Evolutionary conservation across 108 stramenopile genomes (phyloP), one percentile per base, ranked within the genome.

Genomic region (Aurantiochytrium sp.): DNA sequence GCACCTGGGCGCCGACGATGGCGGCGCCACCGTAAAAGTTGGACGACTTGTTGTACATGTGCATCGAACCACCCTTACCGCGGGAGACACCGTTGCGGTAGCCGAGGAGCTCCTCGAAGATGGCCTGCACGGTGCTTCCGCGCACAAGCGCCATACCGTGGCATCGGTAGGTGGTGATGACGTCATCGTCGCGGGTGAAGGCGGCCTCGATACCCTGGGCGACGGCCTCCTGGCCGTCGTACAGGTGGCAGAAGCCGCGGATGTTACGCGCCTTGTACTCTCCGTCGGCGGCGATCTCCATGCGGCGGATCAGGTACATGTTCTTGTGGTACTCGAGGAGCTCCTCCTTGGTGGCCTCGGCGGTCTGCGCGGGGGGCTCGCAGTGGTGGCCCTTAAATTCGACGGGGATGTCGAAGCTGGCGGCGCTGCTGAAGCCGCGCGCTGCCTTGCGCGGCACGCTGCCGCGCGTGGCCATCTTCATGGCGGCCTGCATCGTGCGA

Each of bases 211-310:
- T 96, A 19, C 99, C 99, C 37, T 95, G 94, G 48, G 98, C 99
- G 68, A 99, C 96, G 37, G 99, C 99, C 90, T 99, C 99, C 45
- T 41, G 54, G 15, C 99, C 99, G 91, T 99, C 99, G 94, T 99
- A 99, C 89, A 99, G 91, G 87, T 99, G 99, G 91, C 99, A 99
- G 88, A 99, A 99, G 85, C 99, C 99, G 65, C 99, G 97, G 94
- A 99, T 99, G 90, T 91, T 93, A 4, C 92, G 89, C 30, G 91
- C 92, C 95, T 99, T 99, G 95, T 99, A 99, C 90, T 99, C 99
- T 68, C 97, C 98, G 90, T 99, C 99, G 88, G 97, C 98, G 15
- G 99, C 98, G 92, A 99, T 98, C 92, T 99, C 99, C 99, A 99
- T 99, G 55, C 99, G 96, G 86, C 99, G 97, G 97, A 99, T 98